phyloP scores from a whole-genome alignment of 139 green algal species.

The Micromonas commoda region DNA sequence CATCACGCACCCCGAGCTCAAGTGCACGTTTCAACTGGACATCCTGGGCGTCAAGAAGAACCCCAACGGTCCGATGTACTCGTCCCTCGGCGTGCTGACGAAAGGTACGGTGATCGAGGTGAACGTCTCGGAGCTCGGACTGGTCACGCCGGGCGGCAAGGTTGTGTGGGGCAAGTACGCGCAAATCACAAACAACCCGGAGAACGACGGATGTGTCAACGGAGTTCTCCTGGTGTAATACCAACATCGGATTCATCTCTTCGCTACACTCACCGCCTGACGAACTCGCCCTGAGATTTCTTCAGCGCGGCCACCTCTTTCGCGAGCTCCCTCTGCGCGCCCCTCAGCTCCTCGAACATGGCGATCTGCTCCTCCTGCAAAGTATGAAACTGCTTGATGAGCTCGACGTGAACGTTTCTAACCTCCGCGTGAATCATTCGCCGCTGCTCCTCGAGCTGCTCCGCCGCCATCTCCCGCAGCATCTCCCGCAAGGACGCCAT shows the following conservation, averaged over 20 bases:
- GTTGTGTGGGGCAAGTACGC: conserved; percentile 99
- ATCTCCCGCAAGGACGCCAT: background rate
- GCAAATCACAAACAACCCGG: conserved; percentile 84
- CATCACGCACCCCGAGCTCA: conserved; percentile 97
- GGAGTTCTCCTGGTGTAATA: conserved; percentile 90
- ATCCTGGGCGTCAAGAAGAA: conserved; percentile 99
- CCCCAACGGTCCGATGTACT: conserved; percentile 95
- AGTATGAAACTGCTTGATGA: background rate
- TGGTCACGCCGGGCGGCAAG: conserved; percentile 97
- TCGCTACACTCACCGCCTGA: background rate
- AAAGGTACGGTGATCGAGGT: conserved; percentile 87
- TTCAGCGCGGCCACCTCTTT: background rate
- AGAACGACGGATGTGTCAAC: conserved; percentile 99
- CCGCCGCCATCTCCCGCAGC: background rate
- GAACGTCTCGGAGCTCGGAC: conserved; percentile 94
- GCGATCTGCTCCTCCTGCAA: background rate
- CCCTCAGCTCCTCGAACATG: background rate
- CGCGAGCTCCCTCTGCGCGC: background rate
- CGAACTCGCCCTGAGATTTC: background rate
- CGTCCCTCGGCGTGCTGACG: conserved; percentile 81
- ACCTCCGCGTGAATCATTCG: background rate
- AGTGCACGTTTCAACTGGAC: conserved; percentile 92
- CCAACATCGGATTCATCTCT: background rate
- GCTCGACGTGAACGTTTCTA: background rate
- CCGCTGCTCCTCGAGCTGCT: too few relatives aligned